These are phyloP conservation scores for Amanita fuliginea DNA, from an alignment of 768 basidiomycete genomes.

Conservation along the genomic window DNA sequence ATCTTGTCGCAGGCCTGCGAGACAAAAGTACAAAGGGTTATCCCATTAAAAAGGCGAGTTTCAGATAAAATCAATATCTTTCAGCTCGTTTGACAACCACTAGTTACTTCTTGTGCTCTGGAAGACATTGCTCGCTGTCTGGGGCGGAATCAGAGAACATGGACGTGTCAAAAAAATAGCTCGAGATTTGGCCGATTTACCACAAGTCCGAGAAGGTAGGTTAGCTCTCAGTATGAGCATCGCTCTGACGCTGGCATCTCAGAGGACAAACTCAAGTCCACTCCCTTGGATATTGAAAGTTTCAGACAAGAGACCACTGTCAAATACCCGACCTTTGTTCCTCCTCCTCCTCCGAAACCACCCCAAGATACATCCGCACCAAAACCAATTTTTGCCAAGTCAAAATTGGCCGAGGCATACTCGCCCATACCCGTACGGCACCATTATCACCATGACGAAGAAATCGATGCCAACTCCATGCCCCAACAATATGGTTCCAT, in stretches of 20 bases:
- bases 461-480: conserved; percentile 20
- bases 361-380: conserved; percentile 21
- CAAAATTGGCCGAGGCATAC: conserved; percentile 81
- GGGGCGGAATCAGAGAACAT: conserved; percentile 86
- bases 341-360: conserved; percentile 36
- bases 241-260: conserved; percentile 6
- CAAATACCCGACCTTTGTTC: conserved; percentile 91
- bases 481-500: conserved; percentile 16
- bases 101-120: conserved; percentile 89
- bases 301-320: conserved; percentile 87
- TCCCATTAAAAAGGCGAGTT: conserved; percentile 85
- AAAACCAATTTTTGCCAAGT: conserved; percentile 25
- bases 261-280: conserved; percentile 73
- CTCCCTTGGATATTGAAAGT: conserved; percentile 80
- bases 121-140: conserved; percentile 88
- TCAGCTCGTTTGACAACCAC: not conserved
- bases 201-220: conserved; percentile 37
- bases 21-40: conserved; percentile 94
- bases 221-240: not conserved
- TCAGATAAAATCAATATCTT: not conserved
- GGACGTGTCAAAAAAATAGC: conserved; percentile 74
- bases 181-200: conserved; percentile 75
- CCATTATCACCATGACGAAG: conserved; percentile 80
- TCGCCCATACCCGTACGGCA: conserved; percentile 89
- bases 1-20: conserved; percentile 78